Percentiles rank a stretch among this genome's conserved stretches.
Conservation (phyloP, 306 rosid genomes). For the Lablab purpureus region DNA sequence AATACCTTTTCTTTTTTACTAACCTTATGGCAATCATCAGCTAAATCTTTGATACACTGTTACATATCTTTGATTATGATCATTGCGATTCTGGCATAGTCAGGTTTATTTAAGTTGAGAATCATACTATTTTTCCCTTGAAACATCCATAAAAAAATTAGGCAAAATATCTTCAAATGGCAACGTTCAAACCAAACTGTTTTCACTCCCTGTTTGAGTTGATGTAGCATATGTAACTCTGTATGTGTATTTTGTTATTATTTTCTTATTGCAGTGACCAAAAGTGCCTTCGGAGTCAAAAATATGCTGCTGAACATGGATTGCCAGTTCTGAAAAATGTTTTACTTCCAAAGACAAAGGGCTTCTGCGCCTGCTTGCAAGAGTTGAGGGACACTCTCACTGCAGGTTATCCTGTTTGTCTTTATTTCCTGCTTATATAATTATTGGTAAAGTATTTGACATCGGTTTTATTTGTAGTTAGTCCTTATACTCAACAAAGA, state of each 20-base stretch:
- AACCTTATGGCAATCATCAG: background rate
- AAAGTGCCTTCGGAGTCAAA: slow-evolving; percentile 77
- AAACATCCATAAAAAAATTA: background rate
- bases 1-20: slow-evolving; percentile 28
- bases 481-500: slow-evolving; percentile 3
- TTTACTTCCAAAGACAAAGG: slow-evolving; percentile 81
- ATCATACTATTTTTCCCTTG: slow-evolving; percentile 19
- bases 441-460: slow-evolving; percentile 16
- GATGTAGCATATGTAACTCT: slow-evolving; percentile 34
- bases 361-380: slow-evolving; percentile 73
- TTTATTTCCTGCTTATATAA: slow-evolving; percentile 18
- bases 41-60: background rate
- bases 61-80: slow-evolving; percentile 15
- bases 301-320: slow-evolving; percentile 75
- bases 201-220: slow-evolving; percentile 2
- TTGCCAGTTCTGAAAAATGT: slow-evolving; percentile 71
- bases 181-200: slow-evolving; percentile 13
- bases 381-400: slow-evolving; percentile 63
- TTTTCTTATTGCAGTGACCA: slow-evolving; percentile 61
- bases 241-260: slow-evolving; percentile 15
- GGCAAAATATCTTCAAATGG: slow-evolving; percentile 1
- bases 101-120: slow-evolving; percentile 24
- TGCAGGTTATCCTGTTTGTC: slow-evolving; percentile 62
- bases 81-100: background rate
- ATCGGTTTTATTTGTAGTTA: background rate